phyloP scores from a whole-genome alignment of 2,329 filamentous ascomycete genomes.

The Diaporthe humulicola region DNA sequence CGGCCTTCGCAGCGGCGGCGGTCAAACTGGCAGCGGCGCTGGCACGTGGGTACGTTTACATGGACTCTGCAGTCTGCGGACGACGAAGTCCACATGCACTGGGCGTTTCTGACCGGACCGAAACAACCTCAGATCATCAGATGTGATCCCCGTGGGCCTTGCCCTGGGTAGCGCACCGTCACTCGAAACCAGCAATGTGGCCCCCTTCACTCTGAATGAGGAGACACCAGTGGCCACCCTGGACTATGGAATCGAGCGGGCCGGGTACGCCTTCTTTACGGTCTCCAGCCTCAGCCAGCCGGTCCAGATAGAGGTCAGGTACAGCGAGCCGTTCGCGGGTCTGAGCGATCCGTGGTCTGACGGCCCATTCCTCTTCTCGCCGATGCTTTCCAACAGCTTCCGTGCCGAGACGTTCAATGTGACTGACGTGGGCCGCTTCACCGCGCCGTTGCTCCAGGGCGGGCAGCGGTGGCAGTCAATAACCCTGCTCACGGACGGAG shows the following conservation, averaged over 20 bases:
- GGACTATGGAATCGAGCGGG: constrained; percentile 51
- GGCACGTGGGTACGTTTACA: neutral
- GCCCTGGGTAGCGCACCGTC: neutral
- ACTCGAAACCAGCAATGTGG: neutral
- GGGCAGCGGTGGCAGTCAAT: constrained; percentile 21
- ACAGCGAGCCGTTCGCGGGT: constrained; percentile 50
- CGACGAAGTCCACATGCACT: neutral
- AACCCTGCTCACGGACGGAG: neutral
- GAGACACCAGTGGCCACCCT: constrained; percentile 42
- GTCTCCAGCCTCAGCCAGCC: constrained; percentile 43
- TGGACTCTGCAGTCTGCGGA: neutral
- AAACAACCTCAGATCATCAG: neutral
- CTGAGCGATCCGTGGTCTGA: constrained; percentile 48
- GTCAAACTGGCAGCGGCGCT: neutral
- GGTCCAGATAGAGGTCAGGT: constrained; percentile 53
- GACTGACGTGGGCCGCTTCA: constrained; percentile 45
- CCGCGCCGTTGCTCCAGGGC: neutral
- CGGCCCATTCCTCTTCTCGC: constrained; percentile 47
- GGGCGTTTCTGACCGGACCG: neutral
- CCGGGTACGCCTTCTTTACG: constrained; percentile 51
- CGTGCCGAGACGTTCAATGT: constrained; percentile 55
- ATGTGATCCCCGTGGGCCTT: neutral
- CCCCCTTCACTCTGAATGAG: neutral
- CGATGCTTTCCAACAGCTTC: constrained; percentile 50
- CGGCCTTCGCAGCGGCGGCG: neutral